Percentiles rank a stretch among this genome's conserved stretches.
phyloP scores from a whole-genome alignment of 2,329 filamentous ascomycete genomes.

The Uncinocarpus reesii region DNA sequence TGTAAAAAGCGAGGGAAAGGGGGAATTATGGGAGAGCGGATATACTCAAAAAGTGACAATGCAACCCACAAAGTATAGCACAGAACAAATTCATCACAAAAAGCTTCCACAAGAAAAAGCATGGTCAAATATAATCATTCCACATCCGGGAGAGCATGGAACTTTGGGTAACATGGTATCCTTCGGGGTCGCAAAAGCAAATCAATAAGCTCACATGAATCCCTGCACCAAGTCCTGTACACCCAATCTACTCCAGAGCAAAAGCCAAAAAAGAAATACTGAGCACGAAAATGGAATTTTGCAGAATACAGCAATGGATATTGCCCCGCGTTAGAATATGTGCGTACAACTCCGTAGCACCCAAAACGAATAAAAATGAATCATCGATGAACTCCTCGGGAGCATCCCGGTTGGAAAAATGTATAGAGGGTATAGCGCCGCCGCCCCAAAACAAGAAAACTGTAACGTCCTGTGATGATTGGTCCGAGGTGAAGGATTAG shows the following conservation, averaged over 20 bases:
- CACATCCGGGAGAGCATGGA: constrained; percentile 3
- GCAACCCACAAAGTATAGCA: constrained; percentile 1
- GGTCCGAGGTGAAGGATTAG: constrained; percentile 5
- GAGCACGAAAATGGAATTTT: no score
- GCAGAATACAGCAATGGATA: neutral
- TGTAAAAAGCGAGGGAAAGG: neutral
- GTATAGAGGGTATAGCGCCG: constrained; percentile 10
- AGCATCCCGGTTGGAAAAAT: constrained; percentile 1
- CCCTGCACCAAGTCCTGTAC: constrained; percentile 6
- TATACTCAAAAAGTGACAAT: neutral
- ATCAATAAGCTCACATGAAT: constrained; percentile 3
- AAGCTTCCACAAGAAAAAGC: constrained; percentile 8
- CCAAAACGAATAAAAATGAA: neutral
- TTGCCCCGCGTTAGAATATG: neutral
- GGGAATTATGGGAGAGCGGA: constrained; percentile 7
- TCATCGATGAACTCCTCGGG: constrained; percentile 2
- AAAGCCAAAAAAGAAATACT: neutral
- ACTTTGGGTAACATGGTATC: constrained; percentile 8
- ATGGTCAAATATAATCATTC: constrained; percentile 12
- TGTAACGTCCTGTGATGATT: constrained; percentile 7
- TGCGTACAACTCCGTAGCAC: constrained; percentile 7
- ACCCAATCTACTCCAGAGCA: constrained; percentile 11
- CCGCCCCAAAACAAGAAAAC: constrained; percentile 10
- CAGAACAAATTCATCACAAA: constrained; percentile 1
- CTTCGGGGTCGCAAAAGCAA: constrained; percentile 6